Evolutionary conservation across 2,329 filamentous ascomycete genomes (phyloP).

Genomic region (Arthrinium puccinioides): DNA sequence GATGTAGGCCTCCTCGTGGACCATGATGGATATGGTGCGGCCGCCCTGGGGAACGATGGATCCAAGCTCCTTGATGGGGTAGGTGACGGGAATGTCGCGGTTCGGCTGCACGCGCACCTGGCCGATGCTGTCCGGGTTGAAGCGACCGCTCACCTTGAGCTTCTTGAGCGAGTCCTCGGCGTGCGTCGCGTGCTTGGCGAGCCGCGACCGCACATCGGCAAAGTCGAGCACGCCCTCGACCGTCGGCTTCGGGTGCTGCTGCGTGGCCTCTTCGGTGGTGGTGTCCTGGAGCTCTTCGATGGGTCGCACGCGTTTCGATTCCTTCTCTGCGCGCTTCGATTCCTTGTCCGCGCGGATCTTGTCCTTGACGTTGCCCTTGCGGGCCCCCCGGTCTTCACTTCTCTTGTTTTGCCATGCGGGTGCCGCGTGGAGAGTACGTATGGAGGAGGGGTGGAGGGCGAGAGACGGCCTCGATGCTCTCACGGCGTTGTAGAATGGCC

Average conservation of each 20-base stretch:
- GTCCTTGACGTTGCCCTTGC: background rate
- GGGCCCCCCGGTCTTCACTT: background rate
- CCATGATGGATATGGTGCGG: slow-evolving; percentile 27
- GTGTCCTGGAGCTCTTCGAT: slow-evolving; percentile 1
- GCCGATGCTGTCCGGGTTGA: slow-evolving; percentile 43
- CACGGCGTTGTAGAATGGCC: slow-evolving; percentile 1
- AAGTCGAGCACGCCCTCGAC: slow-evolving; percentile 41
- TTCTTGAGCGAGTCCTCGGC: slow-evolving; percentile 32
- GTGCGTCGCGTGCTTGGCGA: slow-evolving; percentile 31
- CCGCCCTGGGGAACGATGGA: slow-evolving; percentile 43
- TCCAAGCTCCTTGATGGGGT: slow-evolving; percentile 48
- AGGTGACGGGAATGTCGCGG: slow-evolving; percentile 21
- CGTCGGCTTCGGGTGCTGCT: slow-evolving; percentile 23
- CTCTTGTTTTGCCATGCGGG: slow-evolving; percentile 1
- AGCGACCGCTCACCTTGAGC: slow-evolving; percentile 39
- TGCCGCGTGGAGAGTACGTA: slow-evolving; percentile 4
- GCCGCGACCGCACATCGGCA: slow-evolving; percentile 37
- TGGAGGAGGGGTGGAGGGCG: background rate
- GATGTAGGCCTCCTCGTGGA: slow-evolving; percentile 34
- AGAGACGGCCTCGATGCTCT: background rate
- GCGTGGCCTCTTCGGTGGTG: background rate
- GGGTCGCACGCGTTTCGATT: background rate
- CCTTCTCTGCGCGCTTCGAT: background rate
- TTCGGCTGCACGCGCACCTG: slow-evolving; percentile 31
- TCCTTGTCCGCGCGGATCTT: no score